Evolutionary conservation across 1,284 basidiomycete genomes (phyloP), one percentile per base, ranked within the genome.

Genomic region (Mycosarcoma mackinlayi): DNA sequence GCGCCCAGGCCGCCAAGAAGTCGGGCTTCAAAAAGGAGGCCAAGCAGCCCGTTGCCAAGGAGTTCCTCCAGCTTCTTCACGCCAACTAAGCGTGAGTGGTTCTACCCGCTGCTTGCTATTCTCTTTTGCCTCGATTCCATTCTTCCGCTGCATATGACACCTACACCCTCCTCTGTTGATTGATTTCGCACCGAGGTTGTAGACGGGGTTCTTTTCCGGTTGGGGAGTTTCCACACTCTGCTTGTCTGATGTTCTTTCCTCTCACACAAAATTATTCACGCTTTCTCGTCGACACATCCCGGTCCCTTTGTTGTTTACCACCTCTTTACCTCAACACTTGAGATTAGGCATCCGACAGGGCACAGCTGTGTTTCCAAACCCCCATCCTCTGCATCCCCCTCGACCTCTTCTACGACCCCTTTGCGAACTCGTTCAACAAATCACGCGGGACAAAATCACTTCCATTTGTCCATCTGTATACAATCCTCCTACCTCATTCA

Each of bases 1-100:
- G 78, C 52, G 53, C 73, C 66, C 72, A 81, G 76, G 67, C 77
- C 52, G 60, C 63, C 56, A 73, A 75, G 66, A 68, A 63, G 54
- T 77, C 67, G 6, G 80, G 79, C 55, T 24, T 70, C 70, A 79
- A 79, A 68, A 62, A 75, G 63, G 76, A 75, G 75, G 58, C 75
- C 57, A 72, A 64, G 48, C 69, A 77, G 65, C 86, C 89, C 63
- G 92, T 92, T 73, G 89, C 91, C 84, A 89, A 93, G 85, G 87
- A 88, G 64, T 97, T 96, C 92, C 86, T 93, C 83, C 87, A 87
- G 77, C 93, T 88, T 75, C 89, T 97, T 27, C 63, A 68, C 60
- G 76, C 76, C 61, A 39, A 45, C 61, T 73, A 68, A 68, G 44
- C 62, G 50, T 46, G n/a, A n/a, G 34, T 21, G 7, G 38, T 33